A percentile compares a stretch with the other conserved stretches of the same genome.
These are phyloP conservation scores for Uronychia setigera DNA, from an alignment of 73 alveolate species.

Conservation along the genomic window DNA sequence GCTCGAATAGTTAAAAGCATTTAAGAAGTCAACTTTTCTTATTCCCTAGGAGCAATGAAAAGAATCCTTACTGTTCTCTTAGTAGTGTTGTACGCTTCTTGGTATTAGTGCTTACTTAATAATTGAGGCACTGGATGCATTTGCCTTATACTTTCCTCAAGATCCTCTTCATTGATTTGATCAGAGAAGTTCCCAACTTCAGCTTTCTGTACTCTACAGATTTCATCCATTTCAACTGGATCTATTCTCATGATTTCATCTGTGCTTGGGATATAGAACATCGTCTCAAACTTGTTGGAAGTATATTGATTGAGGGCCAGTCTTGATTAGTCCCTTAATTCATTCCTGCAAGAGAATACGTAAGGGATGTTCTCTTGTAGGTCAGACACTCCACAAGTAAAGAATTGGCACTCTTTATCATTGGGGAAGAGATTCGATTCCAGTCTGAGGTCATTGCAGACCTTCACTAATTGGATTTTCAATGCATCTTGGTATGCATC, in stretches of 20 bases:
- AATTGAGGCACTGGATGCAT: neutral
- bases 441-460: constrained; percentile 47
- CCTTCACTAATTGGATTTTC: constrained; percentile 28
- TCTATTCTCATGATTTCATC: constrained; percentile 22
- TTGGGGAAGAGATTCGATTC: constrained; percentile 27
- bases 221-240: constrained; percentile 4
- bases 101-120: neutral
- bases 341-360: neutral
- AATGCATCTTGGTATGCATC: constrained; percentile 70
- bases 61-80: constrained; percentile 13
- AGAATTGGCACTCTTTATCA: constrained; percentile 27
- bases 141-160: constrained; percentile 31
- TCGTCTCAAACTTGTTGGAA: neutral
- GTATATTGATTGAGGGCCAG: neutral
- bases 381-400: constrained; percentile 35
- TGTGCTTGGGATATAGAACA: constrained; percentile 14
- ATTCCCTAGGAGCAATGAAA: constrained; percentile 22
- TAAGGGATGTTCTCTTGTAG: constrained; percentile 49
- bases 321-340: neutral
- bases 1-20: constrained; percentile 20
- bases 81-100: constrained; percentile 16
- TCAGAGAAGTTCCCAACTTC: neutral
- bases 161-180: constrained; percentile 48
- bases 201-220: constrained; percentile 15
- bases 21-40: constrained; percentile 21